A percentile compares a stretch with the other conserved stretches of the same genome.
Evolutionary conservation across 176 grass and related monocot genomes (phyloP).

Genomic region (Elaeis guineensis): DNA sequence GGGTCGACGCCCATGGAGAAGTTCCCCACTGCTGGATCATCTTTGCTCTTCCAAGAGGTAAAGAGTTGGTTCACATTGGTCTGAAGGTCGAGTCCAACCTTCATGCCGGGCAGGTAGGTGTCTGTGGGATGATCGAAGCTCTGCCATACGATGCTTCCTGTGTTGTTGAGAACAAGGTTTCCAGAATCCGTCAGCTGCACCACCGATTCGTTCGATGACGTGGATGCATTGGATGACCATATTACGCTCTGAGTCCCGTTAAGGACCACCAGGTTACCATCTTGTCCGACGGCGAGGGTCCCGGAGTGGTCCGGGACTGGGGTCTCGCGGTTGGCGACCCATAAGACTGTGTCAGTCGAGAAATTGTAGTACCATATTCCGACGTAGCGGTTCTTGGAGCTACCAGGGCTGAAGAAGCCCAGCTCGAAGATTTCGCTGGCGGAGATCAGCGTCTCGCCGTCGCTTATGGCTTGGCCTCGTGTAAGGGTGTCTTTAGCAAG

Average conservation of each 20-base stretch:
- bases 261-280: slow-evolving; percentile 40
- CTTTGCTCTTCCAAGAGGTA: slow-evolving; percentile 42
- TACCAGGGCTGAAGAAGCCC: slow-evolving; percentile 43
- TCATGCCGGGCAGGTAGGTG: slow-evolving; percentile 67
- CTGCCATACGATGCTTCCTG: slow-evolving; percentile 22
- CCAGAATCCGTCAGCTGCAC: slow-evolving; percentile 19
- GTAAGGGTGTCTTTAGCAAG: slow-evolving; percentile 15
- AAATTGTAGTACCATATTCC: slow-evolving; percentile 38
- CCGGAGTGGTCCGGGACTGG: slow-evolving; percentile 17
- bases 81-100: slow-evolving; percentile 20
- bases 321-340: slow-evolving; percentile 60
- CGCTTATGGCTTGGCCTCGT: slow-evolving; percentile 27
- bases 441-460: slow-evolving; percentile 28
- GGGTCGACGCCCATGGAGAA: slow-evolving; percentile 57
- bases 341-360: slow-evolving; percentile 27
- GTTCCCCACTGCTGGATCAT: slow-evolving; percentile 35
- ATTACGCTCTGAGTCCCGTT: slow-evolving; percentile 5
- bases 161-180: slow-evolving; percentile 29
- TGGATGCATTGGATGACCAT: slow-evolving; percentile 27
- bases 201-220: slow-evolving; percentile 13
- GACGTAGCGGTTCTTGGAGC: slow-evolving; percentile 30
- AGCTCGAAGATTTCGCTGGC: slow-evolving; percentile 28
- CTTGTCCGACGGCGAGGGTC: slow-evolving; percentile 22
- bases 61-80: slow-evolving; percentile 23
- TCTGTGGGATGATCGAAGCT: slow-evolving; percentile 51